Conservation (phyloP, 257 asterid genomes). For the Solanum corneliomulleri region DNA sequence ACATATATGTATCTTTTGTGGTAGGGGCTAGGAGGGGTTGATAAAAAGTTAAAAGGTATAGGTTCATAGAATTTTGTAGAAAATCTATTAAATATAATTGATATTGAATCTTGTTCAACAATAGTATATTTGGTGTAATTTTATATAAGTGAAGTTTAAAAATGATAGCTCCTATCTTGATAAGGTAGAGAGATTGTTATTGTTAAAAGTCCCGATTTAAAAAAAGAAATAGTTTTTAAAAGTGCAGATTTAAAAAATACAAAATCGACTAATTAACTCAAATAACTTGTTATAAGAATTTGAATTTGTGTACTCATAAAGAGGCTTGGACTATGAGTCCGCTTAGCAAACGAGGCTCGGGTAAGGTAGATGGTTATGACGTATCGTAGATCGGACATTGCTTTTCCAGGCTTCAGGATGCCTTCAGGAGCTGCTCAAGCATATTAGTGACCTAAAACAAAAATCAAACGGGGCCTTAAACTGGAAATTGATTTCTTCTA, state of each 20-base stretch:
- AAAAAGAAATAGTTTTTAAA: neutral
- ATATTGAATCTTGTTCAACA: neutral
- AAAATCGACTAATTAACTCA: neutral
- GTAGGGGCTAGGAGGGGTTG: neutral
- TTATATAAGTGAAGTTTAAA: too few species aligned
- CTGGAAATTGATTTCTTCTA: too few species aligned
- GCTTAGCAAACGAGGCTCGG: too few species aligned
- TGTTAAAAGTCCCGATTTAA: rapidly evolving
- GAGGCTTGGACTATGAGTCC: too few species aligned
- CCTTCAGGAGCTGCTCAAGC: neutral
- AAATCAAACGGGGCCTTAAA: too few species aligned
- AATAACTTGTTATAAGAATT: neutral
- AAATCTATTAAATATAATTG: neutral
- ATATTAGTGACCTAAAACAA: too few species aligned
- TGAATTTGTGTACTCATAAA: neutral
- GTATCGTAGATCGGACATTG: too few species aligned
- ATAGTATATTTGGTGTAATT: neutral
- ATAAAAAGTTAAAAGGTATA: neutral
- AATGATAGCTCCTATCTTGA: neutral
- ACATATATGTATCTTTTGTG: neutral
- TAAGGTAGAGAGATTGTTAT: neutral
- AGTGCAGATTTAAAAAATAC: neutral
- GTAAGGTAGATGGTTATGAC: too few species aligned
- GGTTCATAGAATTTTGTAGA: neutral
- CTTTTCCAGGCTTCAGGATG: too few species aligned